Conservation (phyloP, 768 basidiomycete genomes). For the Boletellus emodensis region DNA sequence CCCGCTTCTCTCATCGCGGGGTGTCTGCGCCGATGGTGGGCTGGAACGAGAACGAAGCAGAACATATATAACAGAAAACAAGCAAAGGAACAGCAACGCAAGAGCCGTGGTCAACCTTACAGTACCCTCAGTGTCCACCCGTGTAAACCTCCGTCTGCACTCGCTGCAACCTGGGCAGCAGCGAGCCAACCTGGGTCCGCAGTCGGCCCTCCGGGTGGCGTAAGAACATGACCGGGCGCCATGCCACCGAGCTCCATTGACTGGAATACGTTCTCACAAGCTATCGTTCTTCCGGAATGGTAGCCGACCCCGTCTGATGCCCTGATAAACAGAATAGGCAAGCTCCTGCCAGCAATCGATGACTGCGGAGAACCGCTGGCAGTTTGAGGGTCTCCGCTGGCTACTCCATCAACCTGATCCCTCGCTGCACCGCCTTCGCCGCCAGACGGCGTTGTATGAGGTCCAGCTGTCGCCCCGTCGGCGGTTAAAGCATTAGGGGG, state of each 20-base stretch:
- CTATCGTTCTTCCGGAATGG: slow-evolving; percentile 79
- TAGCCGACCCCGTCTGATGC: slow-evolving; percentile 83
- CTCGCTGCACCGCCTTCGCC: slow-evolving; percentile 24
- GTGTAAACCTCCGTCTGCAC: slow-evolving; percentile 61
- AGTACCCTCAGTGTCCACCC: slow-evolving; percentile 81
- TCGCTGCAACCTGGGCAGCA: slow-evolving; percentile 66
- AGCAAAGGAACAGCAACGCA: slow-evolving; percentile 25
- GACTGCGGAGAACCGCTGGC: slow-evolving; percentile 35
- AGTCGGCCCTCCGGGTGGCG: slow-evolving; percentile 39
- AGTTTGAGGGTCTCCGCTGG: slow-evolving; percentile 18
- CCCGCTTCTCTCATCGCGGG: background rate
- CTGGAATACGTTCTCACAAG: slow-evolving; percentile 79
- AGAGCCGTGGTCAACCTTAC: slow-evolving; percentile 36
- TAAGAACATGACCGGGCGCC: slow-evolving; percentile 40
- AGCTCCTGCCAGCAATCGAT: slow-evolving; percentile 61
- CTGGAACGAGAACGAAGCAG: slow-evolving; percentile 15
- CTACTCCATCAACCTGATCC: slow-evolving; percentile 27
- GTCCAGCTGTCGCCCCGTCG: slow-evolving; percentile 37
- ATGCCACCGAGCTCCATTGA: slow-evolving; percentile 58
- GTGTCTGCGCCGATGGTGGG: no score
- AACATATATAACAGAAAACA: slow-evolving; percentile 27
- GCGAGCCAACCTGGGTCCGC: slow-evolving; percentile 69
- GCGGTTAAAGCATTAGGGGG: slow-evolving; percentile 35
- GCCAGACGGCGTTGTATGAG: slow-evolving; percentile 30
- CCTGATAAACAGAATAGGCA: slow-evolving; percentile 80